Evolutionary conservation across 2,329 filamentous ascomycete genomes (phyloP).

Genomic region (Hymenoscyphus repandus): DNA sequence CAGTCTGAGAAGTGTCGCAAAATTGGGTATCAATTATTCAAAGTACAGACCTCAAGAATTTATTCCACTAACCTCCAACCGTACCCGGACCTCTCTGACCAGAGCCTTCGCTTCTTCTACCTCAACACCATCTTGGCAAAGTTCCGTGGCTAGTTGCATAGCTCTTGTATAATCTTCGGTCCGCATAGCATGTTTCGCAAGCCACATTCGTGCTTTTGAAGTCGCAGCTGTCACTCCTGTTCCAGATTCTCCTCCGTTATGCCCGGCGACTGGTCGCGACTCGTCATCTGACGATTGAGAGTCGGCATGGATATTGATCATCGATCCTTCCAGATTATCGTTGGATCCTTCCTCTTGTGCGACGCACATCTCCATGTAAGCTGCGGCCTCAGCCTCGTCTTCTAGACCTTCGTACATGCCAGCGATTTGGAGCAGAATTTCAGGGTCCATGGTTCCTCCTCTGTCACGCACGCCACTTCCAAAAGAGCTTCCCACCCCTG

Average conservation of each 20-base stretch:
- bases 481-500: constrained; percentile 41
- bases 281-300: constrained; percentile 46
- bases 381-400: constrained; percentile 73
- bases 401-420: constrained; percentile 78
- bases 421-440: constrained; percentile 86
- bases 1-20: constrained; percentile 35
- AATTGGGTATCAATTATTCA: constrained; percentile 2
- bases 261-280: constrained; percentile 20
- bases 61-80: constrained; percentile 40
- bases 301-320: constrained; percentile 50
- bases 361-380: constrained; percentile 94
- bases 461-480: constrained; percentile 41
- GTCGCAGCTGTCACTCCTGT: constrained; percentile 89
- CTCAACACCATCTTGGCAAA: constrained; percentile 93
- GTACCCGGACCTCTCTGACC: constrained; percentile 76
- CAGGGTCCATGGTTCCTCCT: constrained; percentile 69
- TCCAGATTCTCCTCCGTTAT: constrained; percentile 42
- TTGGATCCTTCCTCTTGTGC: constrained; percentile 78
- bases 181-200: constrained; percentile 76
- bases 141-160: constrained; percentile 76
- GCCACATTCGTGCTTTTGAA: constrained; percentile 88
- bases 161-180: constrained; percentile 70
- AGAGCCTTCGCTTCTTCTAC: constrained; percentile 95
- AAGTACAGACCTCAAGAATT: not conserved
- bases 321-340: constrained; percentile 34